A percentile compares a stretch with the other conserved stretches of the same genome.
Evolutionary conservation across 176 grass and related monocot genomes (phyloP).

Genomic region (Cenchrus purpureus): DNA sequence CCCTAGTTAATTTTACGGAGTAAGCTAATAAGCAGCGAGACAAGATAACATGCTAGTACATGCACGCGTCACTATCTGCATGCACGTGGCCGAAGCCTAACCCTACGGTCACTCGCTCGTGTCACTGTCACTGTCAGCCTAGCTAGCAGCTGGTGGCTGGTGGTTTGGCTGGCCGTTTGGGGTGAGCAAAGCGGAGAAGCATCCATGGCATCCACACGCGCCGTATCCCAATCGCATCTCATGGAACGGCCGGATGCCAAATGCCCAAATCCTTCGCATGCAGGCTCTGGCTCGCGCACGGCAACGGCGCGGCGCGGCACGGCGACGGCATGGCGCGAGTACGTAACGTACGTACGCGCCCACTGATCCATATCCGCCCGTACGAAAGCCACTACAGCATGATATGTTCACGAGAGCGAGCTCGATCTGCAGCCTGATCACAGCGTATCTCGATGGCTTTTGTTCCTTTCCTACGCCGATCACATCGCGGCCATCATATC

Average conservation of each 20-base stretch:
- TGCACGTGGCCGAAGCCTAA: neutral
- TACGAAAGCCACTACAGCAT: neutral
- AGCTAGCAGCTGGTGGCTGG: neutral
- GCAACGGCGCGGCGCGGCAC: too few relatives aligned
- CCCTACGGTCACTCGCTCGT: neutral
- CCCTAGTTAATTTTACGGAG: neutral
- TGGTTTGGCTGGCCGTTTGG: neutral
- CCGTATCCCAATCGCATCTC: neutral
- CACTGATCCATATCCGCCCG: neutral
- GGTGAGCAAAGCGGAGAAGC: too few relatives aligned
- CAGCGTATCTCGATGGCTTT: neutral
- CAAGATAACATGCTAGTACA: too few relatives aligned
- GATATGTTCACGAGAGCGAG: neutral
- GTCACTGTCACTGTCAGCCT: neutral
- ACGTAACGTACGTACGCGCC: neutral
- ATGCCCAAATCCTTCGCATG: too few relatives aligned
- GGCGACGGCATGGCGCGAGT: neutral
- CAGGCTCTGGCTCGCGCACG: too few relatives aligned
- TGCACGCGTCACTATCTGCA: neutral
- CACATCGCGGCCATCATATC: neutral
- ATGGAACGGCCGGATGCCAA: neutral
- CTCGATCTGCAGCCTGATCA: neutral
- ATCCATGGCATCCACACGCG: neutral
- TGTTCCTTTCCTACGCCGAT: conserved; percentile 33
- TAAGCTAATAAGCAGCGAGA: neutral